Evolutionary conservation across 2,329 filamentous ascomycete genomes (phyloP).

Genomic region (Fusarium sp.): DNA sequence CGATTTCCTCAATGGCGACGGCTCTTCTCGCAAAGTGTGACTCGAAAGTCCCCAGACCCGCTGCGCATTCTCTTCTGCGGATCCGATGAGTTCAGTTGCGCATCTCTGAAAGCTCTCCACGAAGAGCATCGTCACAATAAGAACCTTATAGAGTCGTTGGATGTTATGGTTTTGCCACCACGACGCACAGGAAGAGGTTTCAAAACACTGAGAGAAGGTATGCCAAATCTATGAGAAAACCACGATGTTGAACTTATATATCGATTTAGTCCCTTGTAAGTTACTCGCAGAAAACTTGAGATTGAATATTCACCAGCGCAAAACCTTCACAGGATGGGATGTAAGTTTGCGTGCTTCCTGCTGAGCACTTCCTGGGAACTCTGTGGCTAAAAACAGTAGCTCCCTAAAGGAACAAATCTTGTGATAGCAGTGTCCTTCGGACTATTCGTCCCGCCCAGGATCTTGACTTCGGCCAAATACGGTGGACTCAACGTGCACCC

Average conservation of each 20-base stretch:
- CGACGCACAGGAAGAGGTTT: constrained; percentile 82
- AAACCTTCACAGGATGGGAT: constrained; percentile 86
- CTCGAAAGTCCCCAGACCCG: constrained; percentile 59
- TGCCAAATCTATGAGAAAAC: constrained; percentile 14
- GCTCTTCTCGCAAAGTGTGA: constrained; percentile 31
- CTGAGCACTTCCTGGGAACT: background rate
- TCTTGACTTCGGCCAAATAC: constrained; percentile 77
- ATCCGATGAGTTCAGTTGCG: constrained; percentile 89
- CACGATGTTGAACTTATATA: background rate
- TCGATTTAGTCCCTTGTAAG: constrained; percentile 76
- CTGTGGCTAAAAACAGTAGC: constrained; percentile 50
- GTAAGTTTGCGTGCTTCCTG: constrained; percentile 57
- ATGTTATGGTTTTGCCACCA: constrained; percentile 84
- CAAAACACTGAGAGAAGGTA: constrained; percentile 74
- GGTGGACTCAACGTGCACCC: constrained; percentile 95
- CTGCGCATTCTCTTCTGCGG: constrained; percentile 93
- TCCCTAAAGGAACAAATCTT: constrained; percentile 74
- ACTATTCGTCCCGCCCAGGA: constrained; percentile 81
- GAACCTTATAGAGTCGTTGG: constrained; percentile 75
- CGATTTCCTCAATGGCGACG: constrained; percentile 13
- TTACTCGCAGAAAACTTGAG: constrained; percentile 69
- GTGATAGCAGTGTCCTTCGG: constrained; percentile 96
- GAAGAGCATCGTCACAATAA: constrained; percentile 64
- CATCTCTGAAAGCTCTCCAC: constrained; percentile 76
- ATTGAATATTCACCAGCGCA: constrained; percentile 76